These are phyloP conservation scores for Umbelopsis isabellina DNA, from an alignment of 192 early-diverging fungal species.

Conservation along the genomic window DNA sequence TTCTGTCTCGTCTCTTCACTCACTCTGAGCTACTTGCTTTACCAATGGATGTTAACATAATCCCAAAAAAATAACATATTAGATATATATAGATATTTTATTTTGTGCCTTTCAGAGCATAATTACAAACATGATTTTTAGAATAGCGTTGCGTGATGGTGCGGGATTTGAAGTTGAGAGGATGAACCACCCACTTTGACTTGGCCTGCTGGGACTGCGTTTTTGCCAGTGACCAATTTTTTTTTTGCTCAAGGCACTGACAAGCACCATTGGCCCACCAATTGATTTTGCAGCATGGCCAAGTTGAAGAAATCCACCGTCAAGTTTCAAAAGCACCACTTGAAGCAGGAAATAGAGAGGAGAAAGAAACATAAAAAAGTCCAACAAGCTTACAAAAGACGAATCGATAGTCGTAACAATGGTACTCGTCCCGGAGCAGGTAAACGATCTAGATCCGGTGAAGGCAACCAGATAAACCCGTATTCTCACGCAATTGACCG, in stretches of 20 bases:
- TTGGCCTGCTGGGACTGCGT: too few species aligned
- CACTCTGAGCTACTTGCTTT: too few species aligned
- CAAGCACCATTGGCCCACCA: background rate
- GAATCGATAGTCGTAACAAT: slow-evolving; percentile 26
- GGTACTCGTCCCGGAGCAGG: background rate
- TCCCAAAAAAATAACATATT: too few species aligned
- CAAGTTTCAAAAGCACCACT: slow-evolving; percentile 44
- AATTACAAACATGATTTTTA: too few species aligned
- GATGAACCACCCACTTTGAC: too few species aligned
- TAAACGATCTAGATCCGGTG: background rate
- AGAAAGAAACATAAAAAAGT: slow-evolving; percentile 38
- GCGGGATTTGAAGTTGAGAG: too few species aligned
- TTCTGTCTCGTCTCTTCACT: too few species aligned
- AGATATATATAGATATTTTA: too few species aligned
- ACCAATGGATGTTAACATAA: too few species aligned
- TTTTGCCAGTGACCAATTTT: background rate
- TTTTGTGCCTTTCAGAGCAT: too few species aligned
- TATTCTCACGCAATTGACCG: background rate
- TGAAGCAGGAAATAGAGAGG: slow-evolving; percentile 38
- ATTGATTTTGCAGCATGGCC: slow-evolving; percentile 25
- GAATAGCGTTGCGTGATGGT: too few species aligned
- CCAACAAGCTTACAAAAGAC: slow-evolving; percentile 26
- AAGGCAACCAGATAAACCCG: too few species aligned
- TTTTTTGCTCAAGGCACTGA: slow-evolving; percentile 5
- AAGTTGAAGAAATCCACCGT: slow-evolving; percentile 42